Conservation (phyloP, 2,329 filamentous ascomycete genomes). For the Xylaria multiplex region DNA sequence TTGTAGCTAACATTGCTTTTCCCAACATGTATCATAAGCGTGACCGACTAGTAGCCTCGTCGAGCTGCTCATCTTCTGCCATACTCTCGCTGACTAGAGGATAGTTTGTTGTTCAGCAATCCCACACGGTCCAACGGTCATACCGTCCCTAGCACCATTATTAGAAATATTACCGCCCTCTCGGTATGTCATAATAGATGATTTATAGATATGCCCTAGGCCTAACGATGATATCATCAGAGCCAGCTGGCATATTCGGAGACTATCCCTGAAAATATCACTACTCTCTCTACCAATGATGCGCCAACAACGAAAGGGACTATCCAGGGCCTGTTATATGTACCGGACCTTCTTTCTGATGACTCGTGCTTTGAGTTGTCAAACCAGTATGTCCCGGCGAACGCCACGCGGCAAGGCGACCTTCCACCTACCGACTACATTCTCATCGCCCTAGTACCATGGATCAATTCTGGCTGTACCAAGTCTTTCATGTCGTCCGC, state of each 20-base stretch:
- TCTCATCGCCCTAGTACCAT: conserved; percentile 85
- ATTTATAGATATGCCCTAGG: conserved; percentile 37
- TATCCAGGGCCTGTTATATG: conserved; percentile 84
- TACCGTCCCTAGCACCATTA: conserved; percentile 63
- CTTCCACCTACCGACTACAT: conserved; percentile 76
- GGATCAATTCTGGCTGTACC: conserved; percentile 80
- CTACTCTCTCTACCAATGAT: conserved; percentile 78
- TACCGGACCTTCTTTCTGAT: conserved; percentile 72
- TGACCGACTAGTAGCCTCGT: not conserved
- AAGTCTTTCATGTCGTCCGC: conserved; percentile 74
- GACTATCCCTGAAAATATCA: conserved; percentile 68
- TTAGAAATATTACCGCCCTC: conserved; percentile 66
- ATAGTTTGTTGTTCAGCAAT: conserved; percentile 69
- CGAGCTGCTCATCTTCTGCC: not conserved
- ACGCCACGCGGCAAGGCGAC: conserved; percentile 77
- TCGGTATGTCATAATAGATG: conserved; percentile 56
- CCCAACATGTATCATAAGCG: not conserved
- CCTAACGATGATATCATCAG: conserved; percentile 42
- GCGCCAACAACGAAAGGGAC: conserved; percentile 67
- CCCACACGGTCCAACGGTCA: conserved; percentile 63
- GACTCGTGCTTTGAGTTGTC: conserved; percentile 72
- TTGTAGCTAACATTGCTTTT: conserved; percentile 4
- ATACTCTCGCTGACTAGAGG: conserved; percentile 33
- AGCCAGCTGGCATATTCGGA: conserved; percentile 63
- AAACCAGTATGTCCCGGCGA: conserved; percentile 73